These are phyloP conservation scores for Cinnamomum chago DNA, from an alignment of 164 flowering plant genomes.

Conservation along the genomic window DNA sequence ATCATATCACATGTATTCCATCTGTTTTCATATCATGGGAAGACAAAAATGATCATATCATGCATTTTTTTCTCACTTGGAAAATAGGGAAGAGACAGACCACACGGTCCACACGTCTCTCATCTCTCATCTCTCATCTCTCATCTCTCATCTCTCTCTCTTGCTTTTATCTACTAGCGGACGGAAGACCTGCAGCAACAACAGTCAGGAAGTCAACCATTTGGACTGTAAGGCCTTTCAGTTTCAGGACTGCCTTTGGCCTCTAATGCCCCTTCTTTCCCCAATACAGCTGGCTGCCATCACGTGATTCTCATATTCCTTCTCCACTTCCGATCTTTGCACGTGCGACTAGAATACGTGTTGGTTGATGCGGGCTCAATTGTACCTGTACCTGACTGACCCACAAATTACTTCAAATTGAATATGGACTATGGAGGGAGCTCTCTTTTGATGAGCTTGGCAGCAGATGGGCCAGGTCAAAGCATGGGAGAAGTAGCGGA, in stretches of 20 bases:
- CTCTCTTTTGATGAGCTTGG: too few species aligned
- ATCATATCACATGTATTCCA: too few species aligned
- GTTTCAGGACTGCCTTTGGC: too few species aligned
- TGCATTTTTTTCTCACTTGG: not conserved
- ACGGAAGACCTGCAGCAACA: too few species aligned
- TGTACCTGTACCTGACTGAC: too few species aligned
- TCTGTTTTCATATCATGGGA: too few species aligned
- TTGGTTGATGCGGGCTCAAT: too few species aligned
- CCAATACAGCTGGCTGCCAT: not conserved
- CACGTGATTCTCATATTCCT: not conserved
- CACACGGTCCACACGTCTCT: not conserved
- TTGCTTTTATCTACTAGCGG: not conserved
- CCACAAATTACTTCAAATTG: too few species aligned
- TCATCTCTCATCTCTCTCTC: not conserved
- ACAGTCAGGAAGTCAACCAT: not conserved
- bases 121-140: not conserved
- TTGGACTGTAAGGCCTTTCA: not conserved
- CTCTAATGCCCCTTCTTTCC: too few species aligned
- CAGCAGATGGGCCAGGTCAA: too few species aligned
- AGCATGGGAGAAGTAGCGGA: too few species aligned
- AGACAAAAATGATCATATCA: not conserved
- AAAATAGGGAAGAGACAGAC: not conserved
- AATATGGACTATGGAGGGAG: too few species aligned
- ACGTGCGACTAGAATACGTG: not conserved
- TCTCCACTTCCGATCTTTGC: not conserved